Base-by-base conservation (phyloP, 805 yeast species). In the Zygotorulaspora danielsina region DNA sequence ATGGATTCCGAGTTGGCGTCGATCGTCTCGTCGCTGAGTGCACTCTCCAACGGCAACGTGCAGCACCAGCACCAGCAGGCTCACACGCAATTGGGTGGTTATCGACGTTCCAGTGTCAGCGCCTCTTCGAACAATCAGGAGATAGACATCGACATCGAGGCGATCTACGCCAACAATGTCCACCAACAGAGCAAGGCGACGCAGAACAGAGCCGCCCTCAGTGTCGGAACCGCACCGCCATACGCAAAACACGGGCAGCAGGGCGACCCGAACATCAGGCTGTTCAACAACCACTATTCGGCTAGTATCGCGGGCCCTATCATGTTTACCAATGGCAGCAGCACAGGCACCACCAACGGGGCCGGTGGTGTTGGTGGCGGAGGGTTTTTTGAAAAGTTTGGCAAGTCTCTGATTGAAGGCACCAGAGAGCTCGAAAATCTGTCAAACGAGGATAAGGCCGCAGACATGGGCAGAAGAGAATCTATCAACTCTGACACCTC, bases 21-120 rank as follows among this genome's bases (percentile, higher is more conserved):
- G 28, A 63, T 61, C 24, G 64, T 64, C 4, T 58, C 66, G 6
- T 62, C 67, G n/a, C 45, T 63, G 33, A 60, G 64, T 36, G 64
- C 63, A 11, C 49, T 57, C 21, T 60, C 66, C 8, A 53, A 53
- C 31, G 54, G 49, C 17, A 35, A 46, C 28, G 45, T 41, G 34
- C 49, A 35, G 32, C 40, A 36, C 39, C 26, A 32, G n/a, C 39
- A 32, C 13, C 41, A 34, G 37, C 39, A 19, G 32, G n/a, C n/a
- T n/a, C 38, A 27, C 16, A 25, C 47, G 32, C 55, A 54, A 28
- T 37, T 61, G 9, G 64, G 64, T 12, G 55, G 61, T 10, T 60
- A 56, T 36, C 53, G 65, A 45, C 54, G 64, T 38, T 45, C 55
- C 19, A 57, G 63, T 33, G 48, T 59, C 15, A 49, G 42, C 15